Evolutionary conservation across 1,139 yeast genomes (phyloP), one percentile per base, ranked within the genome.

Genomic region (Diutina rugosa): DNA sequence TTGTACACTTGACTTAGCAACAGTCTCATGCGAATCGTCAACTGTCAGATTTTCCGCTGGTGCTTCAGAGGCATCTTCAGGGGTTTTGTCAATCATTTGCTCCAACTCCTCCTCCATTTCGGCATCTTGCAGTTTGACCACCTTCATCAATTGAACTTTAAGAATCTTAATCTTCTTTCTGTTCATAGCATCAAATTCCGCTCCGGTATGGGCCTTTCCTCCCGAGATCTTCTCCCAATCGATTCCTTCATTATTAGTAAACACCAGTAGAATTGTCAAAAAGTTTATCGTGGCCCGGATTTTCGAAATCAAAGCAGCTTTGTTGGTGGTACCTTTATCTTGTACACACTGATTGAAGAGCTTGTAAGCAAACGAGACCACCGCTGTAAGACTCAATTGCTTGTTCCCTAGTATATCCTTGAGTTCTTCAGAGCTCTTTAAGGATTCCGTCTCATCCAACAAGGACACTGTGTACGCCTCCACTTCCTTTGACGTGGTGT

Each of bases 381-480:
- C 82, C 51, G 84, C 77, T 12, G 80, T 79, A 57, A 80, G 71
- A 4, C 90, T 80, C 16, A 81, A 70, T 16, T 76, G 78, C 60
- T 80, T 81, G 61, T 85, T 88, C 41, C 69, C 70, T 55, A 88
- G 71, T 6, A 86, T 76, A 28, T 72, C 74, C 21, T 59, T 62
- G 21, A 73, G 59, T 1, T 72, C 76, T 41, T 77, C 78, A 4
- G 63, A 57, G 7, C 65, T 68, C 64, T 82, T 84, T 53, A 72
- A 64, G 2, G 65, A 58, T 64, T 89, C 96, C 44, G 90, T 79
- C 4, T 80, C 80, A 64, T 84, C 91, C 58, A 89, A 71, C 57
- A 89, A 70, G 6, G 65, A 63, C 55, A 84, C 72, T 0, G 90
- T 86, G 64, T 81, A 85, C 2, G 61, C 63, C 45, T 87, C 88